phyloP scores from a whole-genome alignment of 2,329 filamentous ascomycete species.

The Colletotrichum ledebouriae region DNA sequence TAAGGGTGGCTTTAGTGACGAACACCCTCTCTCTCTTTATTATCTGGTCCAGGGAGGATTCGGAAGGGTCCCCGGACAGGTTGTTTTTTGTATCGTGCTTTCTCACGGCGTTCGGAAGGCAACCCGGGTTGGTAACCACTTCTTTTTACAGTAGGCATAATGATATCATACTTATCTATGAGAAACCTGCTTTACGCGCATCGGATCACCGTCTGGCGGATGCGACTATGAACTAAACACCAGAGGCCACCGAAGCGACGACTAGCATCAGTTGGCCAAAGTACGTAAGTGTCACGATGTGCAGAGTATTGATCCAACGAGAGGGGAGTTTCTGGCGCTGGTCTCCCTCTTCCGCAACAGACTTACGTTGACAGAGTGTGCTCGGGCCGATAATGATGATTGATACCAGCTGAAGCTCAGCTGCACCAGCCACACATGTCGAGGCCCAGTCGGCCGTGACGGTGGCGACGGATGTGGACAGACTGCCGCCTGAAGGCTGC shows the following conservation, averaged over 20 bases:
- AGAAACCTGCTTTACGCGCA: background rate
- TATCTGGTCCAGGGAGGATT: constrained; percentile 2
- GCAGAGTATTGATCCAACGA: background rate
- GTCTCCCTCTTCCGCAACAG: no score
- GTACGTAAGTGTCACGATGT: background rate
- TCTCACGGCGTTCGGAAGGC: constrained; percentile 8
- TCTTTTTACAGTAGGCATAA: constrained; percentile 7
- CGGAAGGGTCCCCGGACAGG: background rate
- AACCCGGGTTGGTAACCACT: background rate
- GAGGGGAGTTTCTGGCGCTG: no score
- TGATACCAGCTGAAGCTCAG: constrained; percentile 1
- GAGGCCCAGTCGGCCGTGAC: background rate
- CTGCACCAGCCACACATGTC: background rate
- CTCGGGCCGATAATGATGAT: background rate
- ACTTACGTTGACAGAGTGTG: no score
- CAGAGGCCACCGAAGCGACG: constrained; percentile 9
- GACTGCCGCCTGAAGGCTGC: background rate
- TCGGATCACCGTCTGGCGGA: background rate
- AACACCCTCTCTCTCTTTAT: constrained; percentile 25
- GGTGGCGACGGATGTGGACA: background rate
- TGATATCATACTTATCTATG: background rate
- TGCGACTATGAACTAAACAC: background rate
- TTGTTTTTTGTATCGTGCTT: background rate
- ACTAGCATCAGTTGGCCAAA: background rate
- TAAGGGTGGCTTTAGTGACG: constrained; percentile 34